phyloP scores from a whole-genome alignment of 2,329 filamentous ascomycete genomes.

The Coleophoma cylindrospora region DNA sequence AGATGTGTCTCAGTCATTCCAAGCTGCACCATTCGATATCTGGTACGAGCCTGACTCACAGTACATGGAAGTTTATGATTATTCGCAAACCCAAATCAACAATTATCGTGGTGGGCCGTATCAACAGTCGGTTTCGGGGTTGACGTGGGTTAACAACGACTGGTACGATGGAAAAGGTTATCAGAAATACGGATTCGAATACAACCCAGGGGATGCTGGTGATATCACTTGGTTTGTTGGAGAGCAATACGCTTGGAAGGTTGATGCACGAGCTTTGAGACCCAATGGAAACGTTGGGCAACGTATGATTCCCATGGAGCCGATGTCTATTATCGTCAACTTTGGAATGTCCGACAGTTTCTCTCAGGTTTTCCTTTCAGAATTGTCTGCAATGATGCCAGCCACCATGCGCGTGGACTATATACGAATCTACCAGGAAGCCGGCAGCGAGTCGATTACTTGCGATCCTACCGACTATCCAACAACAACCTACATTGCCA shows the following conservation, averaged over 20 bases:
- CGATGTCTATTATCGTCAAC: conserved; percentile 63
- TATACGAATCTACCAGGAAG: conserved; percentile 65
- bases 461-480: conserved; percentile 65
- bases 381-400: conserved; percentile 49
- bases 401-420: conserved; percentile 66
- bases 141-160: conserved; percentile 57
- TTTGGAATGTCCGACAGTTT: conserved; percentile 67
- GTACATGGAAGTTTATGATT: conserved; percentile 61
- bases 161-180: conserved; percentile 63
- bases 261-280: conserved; percentile 53
- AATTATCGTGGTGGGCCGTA: conserved; percentile 55
- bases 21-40: conserved; percentile 65
- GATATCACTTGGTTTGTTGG: conserved; percentile 67
- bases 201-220: conserved; percentile 52
- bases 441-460: conserved; percentile 50
- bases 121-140: conserved; percentile 57
- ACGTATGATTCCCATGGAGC: conserved; percentile 60
- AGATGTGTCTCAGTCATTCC: conserved; percentile 60
- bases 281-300: conserved; percentile 68
- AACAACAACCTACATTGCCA: conserved; percentile 62
- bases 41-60: conserved; percentile 64
- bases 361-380: conserved; percentile 53
- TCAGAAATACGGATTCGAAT: conserved; percentile 60
- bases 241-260: conserved; percentile 57
- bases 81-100: conserved; percentile 50